These are phyloP conservation scores for Hyaloscypha variabilis DNA, from an alignment of 495 filamentous ascomycete genomes.

Conservation along the genomic window DNA sequence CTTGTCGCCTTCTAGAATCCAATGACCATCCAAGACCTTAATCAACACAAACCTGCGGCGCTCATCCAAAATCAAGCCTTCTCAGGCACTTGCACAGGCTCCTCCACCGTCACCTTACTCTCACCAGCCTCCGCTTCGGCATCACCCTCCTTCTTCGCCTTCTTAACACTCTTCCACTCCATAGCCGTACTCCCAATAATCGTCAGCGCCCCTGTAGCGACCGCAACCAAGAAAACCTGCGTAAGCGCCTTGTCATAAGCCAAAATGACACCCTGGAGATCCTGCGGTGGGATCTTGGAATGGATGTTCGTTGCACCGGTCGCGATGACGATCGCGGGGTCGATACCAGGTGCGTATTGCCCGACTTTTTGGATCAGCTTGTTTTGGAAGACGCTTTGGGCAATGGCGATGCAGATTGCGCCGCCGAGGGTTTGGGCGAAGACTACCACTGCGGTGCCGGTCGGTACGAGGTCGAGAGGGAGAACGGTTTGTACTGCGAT, in stretches of 20 bases:
- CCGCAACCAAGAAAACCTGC: slow-evolving; percentile 66
- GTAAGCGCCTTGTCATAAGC: slow-evolving; percentile 75
- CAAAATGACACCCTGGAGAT: slow-evolving; percentile 53
- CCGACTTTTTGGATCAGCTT: slow-evolving; percentile 49
- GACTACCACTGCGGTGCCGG: slow-evolving; percentile 61
- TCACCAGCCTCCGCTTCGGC: not conserved
- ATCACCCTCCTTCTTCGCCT: not conserved
- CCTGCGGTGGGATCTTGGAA: slow-evolving; percentile 42
- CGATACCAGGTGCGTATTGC: slow-evolving; percentile 40
- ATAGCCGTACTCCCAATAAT: slow-evolving; percentile 61
- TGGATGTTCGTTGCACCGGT: slow-evolving; percentile 55
- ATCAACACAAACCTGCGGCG: too few species aligned
- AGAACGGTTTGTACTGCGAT: slow-evolving; percentile 61
- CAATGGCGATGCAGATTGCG: slow-evolving; percentile 62
- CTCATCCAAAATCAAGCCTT: not conserved
- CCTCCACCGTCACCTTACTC: not conserved
- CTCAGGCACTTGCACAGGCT: not conserved
- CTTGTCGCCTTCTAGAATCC: too few species aligned
- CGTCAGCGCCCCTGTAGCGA: slow-evolving; percentile 62
- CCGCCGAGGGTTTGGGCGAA: slow-evolving; percentile 64
- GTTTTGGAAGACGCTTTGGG: slow-evolving; percentile 62
- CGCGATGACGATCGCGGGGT: slow-evolving; percentile 40
- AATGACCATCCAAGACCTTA: too few species aligned
- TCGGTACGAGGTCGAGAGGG: slow-evolving; percentile 50
- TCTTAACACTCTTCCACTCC: slow-evolving; percentile 57